These are phyloP conservation scores for Diaporthe vaccinii DNA, from an alignment of 2,329 filamentous ascomycete genomes.

Conservation along the genomic window DNA sequence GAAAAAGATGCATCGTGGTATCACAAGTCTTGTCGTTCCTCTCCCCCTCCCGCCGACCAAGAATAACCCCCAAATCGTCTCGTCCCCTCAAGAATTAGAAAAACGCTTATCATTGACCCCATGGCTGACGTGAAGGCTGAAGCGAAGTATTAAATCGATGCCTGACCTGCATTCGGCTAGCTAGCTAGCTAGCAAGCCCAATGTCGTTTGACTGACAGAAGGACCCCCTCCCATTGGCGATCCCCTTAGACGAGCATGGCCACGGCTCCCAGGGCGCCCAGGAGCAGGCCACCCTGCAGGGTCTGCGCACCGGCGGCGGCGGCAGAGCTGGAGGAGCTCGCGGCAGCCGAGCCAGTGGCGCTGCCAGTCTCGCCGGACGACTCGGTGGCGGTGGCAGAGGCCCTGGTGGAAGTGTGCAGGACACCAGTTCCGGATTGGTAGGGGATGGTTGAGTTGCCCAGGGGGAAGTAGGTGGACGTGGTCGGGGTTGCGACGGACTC, in stretches of 20 bases:
- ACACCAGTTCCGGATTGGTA: conserved; percentile 43
- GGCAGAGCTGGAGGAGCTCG: conserved; percentile 45
- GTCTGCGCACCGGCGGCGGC: conserved; percentile 30
- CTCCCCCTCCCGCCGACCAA: conserved; percentile 5
- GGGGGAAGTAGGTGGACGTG: conserved; percentile 49
- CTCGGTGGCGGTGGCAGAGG: conserved; percentile 8
- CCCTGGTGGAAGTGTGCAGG: conserved; percentile 24
- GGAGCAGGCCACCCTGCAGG: conserved; percentile 38
- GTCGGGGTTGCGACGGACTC: conserved; percentile 46
- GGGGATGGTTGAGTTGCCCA: conserved; percentile 52
- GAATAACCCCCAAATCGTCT: conserved; percentile 33
- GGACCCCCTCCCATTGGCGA: neutral
- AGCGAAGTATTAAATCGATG: conserved; percentile 30
- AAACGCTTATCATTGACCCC: conserved; percentile 38
- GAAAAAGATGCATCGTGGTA: conserved; percentile 39
- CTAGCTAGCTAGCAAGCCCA: neutral
- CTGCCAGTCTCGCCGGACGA: conserved; percentile 9
- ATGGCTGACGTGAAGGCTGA: conserved; percentile 33
- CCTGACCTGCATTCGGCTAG: neutral
- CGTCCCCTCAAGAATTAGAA: conserved; percentile 34
- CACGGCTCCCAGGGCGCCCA: conserved; percentile 37
- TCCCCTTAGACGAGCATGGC: conserved; percentile 37
- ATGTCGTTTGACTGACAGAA: neutral
- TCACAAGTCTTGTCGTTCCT: conserved; percentile 38
- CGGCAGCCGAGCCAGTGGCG: conserved; percentile 47